These are phyloP conservation scores for Mortierella sp. DNA, from an alignment of 371 early-diverging fungal species.

Conservation along the genomic window DNA sequence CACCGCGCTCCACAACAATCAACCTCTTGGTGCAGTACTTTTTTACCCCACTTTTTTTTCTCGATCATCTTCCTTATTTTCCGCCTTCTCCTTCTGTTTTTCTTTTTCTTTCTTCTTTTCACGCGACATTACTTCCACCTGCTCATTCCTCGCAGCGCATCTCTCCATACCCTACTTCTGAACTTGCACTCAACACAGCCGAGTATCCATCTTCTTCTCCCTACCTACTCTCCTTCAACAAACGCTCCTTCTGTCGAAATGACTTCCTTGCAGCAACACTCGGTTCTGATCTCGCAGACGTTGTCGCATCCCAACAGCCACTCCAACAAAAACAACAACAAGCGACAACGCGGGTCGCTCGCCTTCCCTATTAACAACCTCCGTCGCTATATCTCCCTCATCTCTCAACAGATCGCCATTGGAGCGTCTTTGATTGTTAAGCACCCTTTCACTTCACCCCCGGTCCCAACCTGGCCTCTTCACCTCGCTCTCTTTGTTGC, in stretches of 20 bases:
- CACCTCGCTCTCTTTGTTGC: constrained; percentile 53
- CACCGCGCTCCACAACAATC: background rate
- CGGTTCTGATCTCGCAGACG: constrained; percentile 28
- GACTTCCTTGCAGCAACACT: constrained; percentile 22
- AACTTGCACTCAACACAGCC: background rate
- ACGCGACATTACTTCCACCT: background rate
- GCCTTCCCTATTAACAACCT: constrained; percentile 46
- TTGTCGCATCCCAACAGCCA: background rate
- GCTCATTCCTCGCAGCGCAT: no score
- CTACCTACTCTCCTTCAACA: background rate
- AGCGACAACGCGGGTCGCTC: constrained; percentile 23
- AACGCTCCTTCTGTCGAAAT: background rate
- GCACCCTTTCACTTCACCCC: constrained; percentile 45
- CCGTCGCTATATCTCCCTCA: constrained; percentile 36
- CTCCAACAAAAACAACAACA: no score
- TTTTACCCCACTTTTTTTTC: background rate
- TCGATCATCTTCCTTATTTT: background rate
- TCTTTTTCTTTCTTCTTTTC: background rate
- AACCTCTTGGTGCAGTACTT: background rate
- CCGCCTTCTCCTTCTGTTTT: background rate
- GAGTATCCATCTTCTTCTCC: background rate
- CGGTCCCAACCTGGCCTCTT: constrained; percentile 47
- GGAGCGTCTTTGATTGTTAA: constrained; percentile 46
- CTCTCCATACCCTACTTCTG: background rate
- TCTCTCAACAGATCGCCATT: constrained; percentile 38